Evolutionary conservation across 257 asterid genomes (phyloP), one percentile per base, ranked within the genome.

Genomic region (Lavandula angustifolia): DNA sequence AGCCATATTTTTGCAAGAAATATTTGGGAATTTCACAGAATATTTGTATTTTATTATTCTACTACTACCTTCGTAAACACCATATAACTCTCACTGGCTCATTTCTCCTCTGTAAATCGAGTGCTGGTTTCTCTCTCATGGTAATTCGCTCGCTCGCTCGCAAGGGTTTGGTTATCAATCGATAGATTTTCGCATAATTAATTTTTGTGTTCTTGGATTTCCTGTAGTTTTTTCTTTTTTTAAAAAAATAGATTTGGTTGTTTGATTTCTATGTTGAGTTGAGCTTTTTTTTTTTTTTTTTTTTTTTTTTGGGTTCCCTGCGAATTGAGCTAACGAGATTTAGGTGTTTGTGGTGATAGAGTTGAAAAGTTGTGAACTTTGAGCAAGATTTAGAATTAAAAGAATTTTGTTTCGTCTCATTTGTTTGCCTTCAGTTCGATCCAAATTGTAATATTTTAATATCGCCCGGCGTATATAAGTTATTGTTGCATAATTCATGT

Each of bases 21-120:
- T 55, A 55, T 55, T 55, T 34, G 31, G 62, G 44, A 34, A 7
- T 55, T 13, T 12, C 27, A 22, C 27, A 6, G 18, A 29, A 7
- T 4, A 4, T 22, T 22, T 22, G 27, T 22, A 22, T 22, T 22
- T 14, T 18, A 48, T 48, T 17, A 48, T 48, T 18, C 33, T 17
- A 49, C 33, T 22, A 22, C 27, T 40, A 22, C 54, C 35, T 52
- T 63, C 69, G n/a, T 12, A 27, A 27, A 56, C 55, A 66, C 73
- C 51, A 67, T 9, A 60, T 70, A 66, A 73, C 70, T 67, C 60
- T 61, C 69, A 61, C 78, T 47, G 62, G 38, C 56, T 67, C 66
- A 33, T 61, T 61, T 54, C 41, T 60, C 27, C 43, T 61, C 67
- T 37, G 73, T 67, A 40, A 48, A 68, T 48, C 40, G 38, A 37